Evolutionary conservation across 2,329 filamentous ascomycete species (phyloP).

Genomic region (Alternaria hordeiaustralica): DNA sequence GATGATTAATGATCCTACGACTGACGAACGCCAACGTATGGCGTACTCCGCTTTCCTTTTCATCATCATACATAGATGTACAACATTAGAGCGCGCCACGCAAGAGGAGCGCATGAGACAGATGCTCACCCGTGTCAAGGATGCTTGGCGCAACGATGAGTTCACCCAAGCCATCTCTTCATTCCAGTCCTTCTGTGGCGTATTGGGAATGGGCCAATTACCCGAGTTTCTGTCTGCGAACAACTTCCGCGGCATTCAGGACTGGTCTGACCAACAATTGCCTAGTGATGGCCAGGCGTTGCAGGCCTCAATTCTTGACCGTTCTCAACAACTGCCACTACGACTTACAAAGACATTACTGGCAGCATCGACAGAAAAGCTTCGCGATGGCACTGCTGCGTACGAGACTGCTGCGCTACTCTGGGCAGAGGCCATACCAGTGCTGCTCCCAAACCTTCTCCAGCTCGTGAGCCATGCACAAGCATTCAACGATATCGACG

Average conservation of each 20-base stretch:
- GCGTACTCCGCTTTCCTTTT: slow-evolving; percentile 91
- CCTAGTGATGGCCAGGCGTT: slow-evolving; percentile 80
- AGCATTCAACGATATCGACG: slow-evolving; percentile 80
- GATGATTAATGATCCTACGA: slow-evolving; percentile 72
- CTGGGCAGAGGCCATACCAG: slow-evolving; percentile 84
- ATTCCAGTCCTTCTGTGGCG: slow-evolving; percentile 78
- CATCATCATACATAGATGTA: slow-evolving; percentile 89
- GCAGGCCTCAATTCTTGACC: slow-evolving; percentile 78
- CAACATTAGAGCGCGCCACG: slow-evolving; percentile 71
- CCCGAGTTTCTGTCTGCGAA: slow-evolving; percentile 78
- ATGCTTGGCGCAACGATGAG: slow-evolving; percentile 76
- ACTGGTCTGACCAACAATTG: slow-evolving; percentile 81
- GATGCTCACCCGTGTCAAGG: slow-evolving; percentile 83
- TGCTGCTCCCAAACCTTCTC: slow-evolving; percentile 84
- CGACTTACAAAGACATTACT: slow-evolving; percentile 89
- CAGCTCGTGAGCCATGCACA: slow-evolving; percentile 89
- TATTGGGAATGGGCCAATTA: slow-evolving; percentile 80
- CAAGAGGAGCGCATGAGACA: slow-evolving; percentile 74
- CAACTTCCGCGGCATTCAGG: slow-evolving; percentile 75
- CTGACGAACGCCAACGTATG: slow-evolving; percentile 83
- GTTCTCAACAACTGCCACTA: slow-evolving; percentile 78
- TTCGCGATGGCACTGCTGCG: slow-evolving; percentile 74
- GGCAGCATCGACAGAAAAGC: slow-evolving; percentile 88
- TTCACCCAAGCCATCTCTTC: slow-evolving; percentile 73
- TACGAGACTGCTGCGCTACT: slow-evolving; percentile 78